phyloP scores from a whole-genome alignment of 108 stramenopile genomes.

The Nannochloropsis oceanica region DNA sequence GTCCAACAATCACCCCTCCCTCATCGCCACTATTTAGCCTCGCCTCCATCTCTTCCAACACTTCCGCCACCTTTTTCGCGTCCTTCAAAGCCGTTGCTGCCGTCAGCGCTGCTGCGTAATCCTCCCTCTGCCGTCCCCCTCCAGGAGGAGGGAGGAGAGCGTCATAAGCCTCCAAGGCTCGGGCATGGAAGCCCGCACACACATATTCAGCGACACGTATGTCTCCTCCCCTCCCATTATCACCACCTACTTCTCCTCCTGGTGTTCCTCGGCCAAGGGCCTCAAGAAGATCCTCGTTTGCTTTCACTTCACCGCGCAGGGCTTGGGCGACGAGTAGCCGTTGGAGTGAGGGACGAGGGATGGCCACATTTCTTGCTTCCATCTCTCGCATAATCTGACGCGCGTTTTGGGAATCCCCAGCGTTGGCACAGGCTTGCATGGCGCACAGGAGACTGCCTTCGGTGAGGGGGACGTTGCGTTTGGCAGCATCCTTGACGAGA shows the following conservation, averaged over 20 bases:
- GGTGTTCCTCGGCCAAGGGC: not conserved
- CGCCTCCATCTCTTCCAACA: not conserved
- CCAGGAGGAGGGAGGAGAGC: not conserved
- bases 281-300: not conserved
- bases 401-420: not conserved
- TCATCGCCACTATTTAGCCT: not conserved
- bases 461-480: not conserved
- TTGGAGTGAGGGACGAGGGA: not conserved
- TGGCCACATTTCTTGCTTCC: not conserved
- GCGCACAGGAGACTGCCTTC: not conserved
- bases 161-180: not conserved
- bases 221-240: not conserved
- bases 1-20: not conserved
- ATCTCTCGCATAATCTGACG: not conserved
- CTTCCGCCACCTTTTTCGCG: not conserved
- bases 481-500: not conserved
- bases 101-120: not conserved
- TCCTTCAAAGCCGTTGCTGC: not conserved
- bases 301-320: not conserved
- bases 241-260: too few species aligned
- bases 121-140: not conserved
- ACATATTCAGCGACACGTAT: not conserved
- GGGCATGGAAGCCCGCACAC: not conserved
- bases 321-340: not conserved
- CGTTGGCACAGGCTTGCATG: not conserved